phyloP scores from a whole-genome alignment of 345 rosid species.

The Euphorbia pulcherrima region DNA sequence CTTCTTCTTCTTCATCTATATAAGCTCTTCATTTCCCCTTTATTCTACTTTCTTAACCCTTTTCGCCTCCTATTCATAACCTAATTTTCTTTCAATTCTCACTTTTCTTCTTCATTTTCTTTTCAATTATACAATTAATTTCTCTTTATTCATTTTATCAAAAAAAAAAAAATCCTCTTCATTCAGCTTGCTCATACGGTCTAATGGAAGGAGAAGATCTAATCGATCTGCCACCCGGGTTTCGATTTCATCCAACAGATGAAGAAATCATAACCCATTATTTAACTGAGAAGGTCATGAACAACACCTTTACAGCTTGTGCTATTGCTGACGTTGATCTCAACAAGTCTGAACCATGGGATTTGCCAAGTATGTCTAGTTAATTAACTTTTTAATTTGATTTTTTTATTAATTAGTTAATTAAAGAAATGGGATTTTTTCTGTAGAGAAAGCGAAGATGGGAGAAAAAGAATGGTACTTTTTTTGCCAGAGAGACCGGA shows the following conservation, averaged over 20 bases:
- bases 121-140: not conserved
- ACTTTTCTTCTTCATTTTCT: constrained; percentile 3
- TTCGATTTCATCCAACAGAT: constrained; percentile 89
- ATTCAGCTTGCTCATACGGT: too few species aligned
- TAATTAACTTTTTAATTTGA: not conserved
- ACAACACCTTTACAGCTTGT: constrained; percentile 43
- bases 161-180: too few species aligned
- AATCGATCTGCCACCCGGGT: constrained; percentile 74
- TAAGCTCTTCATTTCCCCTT: constrained; percentile 38
- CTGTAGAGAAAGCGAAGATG: constrained; percentile 81
- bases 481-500: constrained; percentile 84
- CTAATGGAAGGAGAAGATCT: constrained; percentile 48
- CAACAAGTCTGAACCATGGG: constrained; percentile 96
- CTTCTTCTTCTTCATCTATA: constrained; percentile 43
- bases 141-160: too few species aligned
- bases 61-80: constrained; percentile 18
- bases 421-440: too few species aligned
- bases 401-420: too few species aligned
- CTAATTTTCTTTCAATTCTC: not conserved
- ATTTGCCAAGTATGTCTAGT: constrained; percentile 66
- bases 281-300: constrained; percentile 53
- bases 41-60: constrained; percentile 52
- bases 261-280: constrained; percentile 79
- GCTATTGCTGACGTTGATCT: constrained; percentile 79
- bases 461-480: constrained; percentile 95